Evolutionary conservation across 495 filamentous ascomycete genomes (phyloP).

Genomic region (Astrothelium subdiscretum): DNA sequence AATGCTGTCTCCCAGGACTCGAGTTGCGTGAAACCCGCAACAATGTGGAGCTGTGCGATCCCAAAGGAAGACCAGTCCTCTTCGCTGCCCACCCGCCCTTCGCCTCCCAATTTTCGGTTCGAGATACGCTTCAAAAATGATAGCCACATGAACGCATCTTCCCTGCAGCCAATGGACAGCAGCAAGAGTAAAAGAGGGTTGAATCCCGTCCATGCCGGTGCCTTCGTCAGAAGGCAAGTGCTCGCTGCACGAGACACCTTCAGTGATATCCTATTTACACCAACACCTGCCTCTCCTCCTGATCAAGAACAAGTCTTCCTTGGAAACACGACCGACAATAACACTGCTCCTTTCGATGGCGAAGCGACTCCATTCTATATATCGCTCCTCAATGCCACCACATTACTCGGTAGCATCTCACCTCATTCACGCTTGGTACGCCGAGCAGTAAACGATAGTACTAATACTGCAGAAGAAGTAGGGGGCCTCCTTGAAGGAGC

Average conservation of each 20-base stretch:
- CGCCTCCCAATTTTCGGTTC: conserved; percentile 66
- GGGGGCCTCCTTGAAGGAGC: conserved; percentile 15
- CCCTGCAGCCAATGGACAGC: conserved; percentile 7
- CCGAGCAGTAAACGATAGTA: neutral
- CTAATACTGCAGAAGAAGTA: neutral
- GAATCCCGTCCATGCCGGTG: conserved; percentile 17
- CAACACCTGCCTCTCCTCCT: conserved; percentile 53
- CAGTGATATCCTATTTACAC: conserved; percentile 31
- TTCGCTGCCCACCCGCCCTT: conserved; percentile 45
- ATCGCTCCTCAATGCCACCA: conserved; percentile 24
- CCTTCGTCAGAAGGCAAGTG: conserved; percentile 13
- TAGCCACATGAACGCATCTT: conserved; percentile 34
- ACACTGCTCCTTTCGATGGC: conserved; percentile 45
- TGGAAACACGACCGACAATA: conserved; percentile 69
- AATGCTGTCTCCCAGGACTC: conserved; percentile 44
- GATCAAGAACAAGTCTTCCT: conserved; percentile 63
- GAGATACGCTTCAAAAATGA: conserved; percentile 72
- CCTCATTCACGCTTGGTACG: neutral
- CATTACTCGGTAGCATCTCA: neutral
- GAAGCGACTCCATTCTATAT: conserved; percentile 63
- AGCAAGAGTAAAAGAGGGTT: conserved; percentile 8
- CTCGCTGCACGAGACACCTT: conserved; percentile 6
- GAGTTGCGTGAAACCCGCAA: conserved; percentile 55
- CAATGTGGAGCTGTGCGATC: conserved; percentile 71
- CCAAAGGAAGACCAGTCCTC: conserved; percentile 60